A percentile compares a stretch with the other conserved stretches of the same genome.
Conservation (phyloP, 129 eudicot species). For the Chrysanthemum makinoi region DNA sequence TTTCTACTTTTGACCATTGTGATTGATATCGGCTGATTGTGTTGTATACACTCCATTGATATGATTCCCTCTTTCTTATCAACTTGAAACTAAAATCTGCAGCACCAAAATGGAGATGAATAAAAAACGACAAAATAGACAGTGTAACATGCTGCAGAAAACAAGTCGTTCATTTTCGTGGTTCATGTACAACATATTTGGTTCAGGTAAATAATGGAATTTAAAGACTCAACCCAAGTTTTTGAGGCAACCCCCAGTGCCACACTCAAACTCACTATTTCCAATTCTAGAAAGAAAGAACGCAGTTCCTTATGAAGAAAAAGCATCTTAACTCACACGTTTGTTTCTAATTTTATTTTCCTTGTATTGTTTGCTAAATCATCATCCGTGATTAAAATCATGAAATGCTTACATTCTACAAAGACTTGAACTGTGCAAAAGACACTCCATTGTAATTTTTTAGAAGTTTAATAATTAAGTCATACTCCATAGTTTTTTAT, state of each 20-base stretch:
- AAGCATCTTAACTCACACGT: background rate
- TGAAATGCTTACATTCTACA: too few species aligned
- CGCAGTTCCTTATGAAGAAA: too few species aligned
- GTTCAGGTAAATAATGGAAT: background rate
- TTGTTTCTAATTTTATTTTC: background rate
- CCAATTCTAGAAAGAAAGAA: background rate
- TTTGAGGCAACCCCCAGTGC: background rate
- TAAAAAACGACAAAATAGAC: background rate
- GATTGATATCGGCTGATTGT: slow-evolving; percentile 53
- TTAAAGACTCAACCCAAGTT: background rate
- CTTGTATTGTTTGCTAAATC: too few species aligned
- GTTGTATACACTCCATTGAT: slow-evolving; percentile 31
- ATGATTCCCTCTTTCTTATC: slow-evolving; percentile 43
- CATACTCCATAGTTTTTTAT: background rate
- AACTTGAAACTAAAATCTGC: slow-evolving; percentile 53
- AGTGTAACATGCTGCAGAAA: background rate
- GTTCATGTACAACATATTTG: background rate
- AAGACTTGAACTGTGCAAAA: too few species aligned
- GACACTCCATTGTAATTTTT: too few species aligned
- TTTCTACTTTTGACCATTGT: slow-evolving; percentile 46
- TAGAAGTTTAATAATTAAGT: too few species aligned
- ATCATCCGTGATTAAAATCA: too few species aligned
- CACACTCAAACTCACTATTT: background rate
- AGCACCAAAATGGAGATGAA: slow-evolving; percentile 16
- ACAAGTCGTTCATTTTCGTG: background rate